Evolutionary conservation across 176 grass and related monocot species (phyloP), one percentile per base, ranked within the genome.

Genomic region (Rhipidocladum racemiflorum): DNA sequence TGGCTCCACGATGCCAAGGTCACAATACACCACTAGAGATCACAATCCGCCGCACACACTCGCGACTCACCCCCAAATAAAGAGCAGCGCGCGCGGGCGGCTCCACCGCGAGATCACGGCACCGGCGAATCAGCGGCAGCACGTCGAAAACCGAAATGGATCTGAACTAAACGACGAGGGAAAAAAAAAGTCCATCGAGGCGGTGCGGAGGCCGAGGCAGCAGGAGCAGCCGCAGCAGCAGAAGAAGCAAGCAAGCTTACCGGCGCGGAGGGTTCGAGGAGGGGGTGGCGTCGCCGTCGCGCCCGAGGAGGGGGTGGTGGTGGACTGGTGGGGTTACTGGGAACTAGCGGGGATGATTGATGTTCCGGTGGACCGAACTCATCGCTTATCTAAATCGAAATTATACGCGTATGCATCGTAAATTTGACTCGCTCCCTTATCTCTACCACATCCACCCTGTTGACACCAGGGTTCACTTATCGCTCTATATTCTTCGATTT

Each of bases 191-290:
- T 6, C 32, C 67, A 80, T 80, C 76, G 56, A 57, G 32, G 53
- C 24, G 17, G 43, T 36, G 20, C 12, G 40, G 66, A 3, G 54
- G 20, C 20, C 29, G 66, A 14, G 10, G 62, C 45, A 7, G 63
- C 64, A 55, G 48, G 61, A 35, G 21, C 63, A 61, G 61, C 61
- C 9, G 42, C 75, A 12, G 23, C 20, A 71, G 59, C 23, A 48
- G 77, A 1, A n/a, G 32, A 30, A 40, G 64, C 21, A 30, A 40
- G 64, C 21, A 7, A 59, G 42, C 74, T 78, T 62, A 85, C 83
- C 83, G 2, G 34, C 18, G 34, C 32, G 65, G 21, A 14, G 13
- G 27, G 34, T 35, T 32, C 25, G 70, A 24, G 34, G 17, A 14
- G 20, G 11, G 11, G 24, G 17, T 18, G 57, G 55, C 54, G 73